These are phyloP conservation scores for Gypsophila paniculata DNA, from an alignment of 179 eudicot genomes.

Conservation along the genomic window DNA sequence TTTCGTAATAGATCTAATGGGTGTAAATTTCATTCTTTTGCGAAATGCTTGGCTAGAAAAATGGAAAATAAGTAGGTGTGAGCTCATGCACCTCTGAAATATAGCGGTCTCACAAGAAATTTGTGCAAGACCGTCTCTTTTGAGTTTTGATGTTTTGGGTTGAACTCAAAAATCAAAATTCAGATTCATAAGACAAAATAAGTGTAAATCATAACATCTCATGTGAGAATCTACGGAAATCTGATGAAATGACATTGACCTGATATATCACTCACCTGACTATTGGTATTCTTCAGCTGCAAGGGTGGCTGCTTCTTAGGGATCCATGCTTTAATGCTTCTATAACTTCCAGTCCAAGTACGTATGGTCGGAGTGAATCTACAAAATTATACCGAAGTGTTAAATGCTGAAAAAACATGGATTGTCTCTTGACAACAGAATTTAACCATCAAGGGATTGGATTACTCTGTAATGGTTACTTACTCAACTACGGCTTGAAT, in stretches of 20 bases:
- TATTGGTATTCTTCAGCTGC: conserved; percentile 52
- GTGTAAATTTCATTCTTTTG: no score
- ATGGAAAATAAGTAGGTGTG: no score
- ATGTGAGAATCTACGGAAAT: not conserved
- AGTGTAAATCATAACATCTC: no score
- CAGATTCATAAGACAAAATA: no score
- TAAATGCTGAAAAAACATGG: not conserved
- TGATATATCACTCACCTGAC: conserved; percentile 39
- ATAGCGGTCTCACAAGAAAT: not conserved
- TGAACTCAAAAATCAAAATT: no score
- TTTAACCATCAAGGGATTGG: not conserved
- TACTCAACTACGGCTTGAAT: conserved; percentile 74
- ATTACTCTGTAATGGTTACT: conserved; percentile 23
- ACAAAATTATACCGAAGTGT: not conserved
- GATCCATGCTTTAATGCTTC: conserved; percentile 81
- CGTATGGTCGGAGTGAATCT: conserved; percentile 78
- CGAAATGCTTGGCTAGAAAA: no score
- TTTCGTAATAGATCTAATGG: no score
- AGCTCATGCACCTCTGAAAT: not conserved
- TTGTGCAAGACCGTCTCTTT: no score
- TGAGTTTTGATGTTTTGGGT: no score
- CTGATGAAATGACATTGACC: not conserved
- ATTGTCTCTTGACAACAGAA: not conserved
- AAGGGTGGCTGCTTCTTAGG: conserved; percentile 58
- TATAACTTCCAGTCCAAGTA: conserved; percentile 82